These are phyloP conservation scores for Phytophthora nicotianae DNA, from an alignment of 352 stramenopile genomes.

Conservation along the genomic window DNA sequence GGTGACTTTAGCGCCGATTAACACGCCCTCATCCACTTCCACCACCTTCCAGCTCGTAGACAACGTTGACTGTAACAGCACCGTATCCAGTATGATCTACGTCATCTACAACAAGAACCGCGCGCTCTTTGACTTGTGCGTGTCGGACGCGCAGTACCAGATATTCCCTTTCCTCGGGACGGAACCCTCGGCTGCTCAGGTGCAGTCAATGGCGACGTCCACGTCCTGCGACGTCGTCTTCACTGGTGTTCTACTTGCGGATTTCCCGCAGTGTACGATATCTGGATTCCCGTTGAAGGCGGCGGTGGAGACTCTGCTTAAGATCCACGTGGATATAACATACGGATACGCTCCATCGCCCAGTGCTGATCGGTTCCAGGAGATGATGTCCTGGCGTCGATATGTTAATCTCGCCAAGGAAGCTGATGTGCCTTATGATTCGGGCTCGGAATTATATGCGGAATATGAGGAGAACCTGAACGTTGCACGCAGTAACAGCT, in stretches of 20 bases:
- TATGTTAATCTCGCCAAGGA: slow-evolving; percentile 56
- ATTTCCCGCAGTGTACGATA: slow-evolving; percentile 56
- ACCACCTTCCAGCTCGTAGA: slow-evolving; percentile 55
- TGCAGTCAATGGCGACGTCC: slow-evolving; percentile 40
- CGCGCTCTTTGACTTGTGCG: slow-evolving; percentile 55
- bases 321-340: slow-evolving; percentile 50
- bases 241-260: slow-evolving; percentile 47
- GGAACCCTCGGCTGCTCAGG: slow-evolving; percentile 49
- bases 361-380: slow-evolving; percentile 44
- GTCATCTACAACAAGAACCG: slow-evolving; percentile 62
- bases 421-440: slow-evolving; percentile 47
- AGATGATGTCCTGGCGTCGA: slow-evolving; percentile 51
- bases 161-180: slow-evolving; percentile 60
- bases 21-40: slow-evolving; percentile 46
- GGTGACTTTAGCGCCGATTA: slow-evolving; percentile 30
- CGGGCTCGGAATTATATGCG: slow-evolving; percentile 47
- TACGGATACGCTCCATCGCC: slow-evolving; percentile 30
- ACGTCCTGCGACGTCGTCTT: slow-evolving; percentile 52
- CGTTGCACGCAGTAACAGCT: slow-evolving; percentile 33
- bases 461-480: slow-evolving; percentile 52
- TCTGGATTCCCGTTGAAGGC: slow-evolving; percentile 57
- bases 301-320: slow-evolving; percentile 60
- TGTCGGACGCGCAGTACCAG: slow-evolving; percentile 56
- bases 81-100: slow-evolving; percentile 48
- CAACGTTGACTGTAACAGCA: slow-evolving; percentile 46